phyloP scores from a whole-genome alignment of 2,329 filamentous ascomycete species.

The Xylaria sp. region DNA sequence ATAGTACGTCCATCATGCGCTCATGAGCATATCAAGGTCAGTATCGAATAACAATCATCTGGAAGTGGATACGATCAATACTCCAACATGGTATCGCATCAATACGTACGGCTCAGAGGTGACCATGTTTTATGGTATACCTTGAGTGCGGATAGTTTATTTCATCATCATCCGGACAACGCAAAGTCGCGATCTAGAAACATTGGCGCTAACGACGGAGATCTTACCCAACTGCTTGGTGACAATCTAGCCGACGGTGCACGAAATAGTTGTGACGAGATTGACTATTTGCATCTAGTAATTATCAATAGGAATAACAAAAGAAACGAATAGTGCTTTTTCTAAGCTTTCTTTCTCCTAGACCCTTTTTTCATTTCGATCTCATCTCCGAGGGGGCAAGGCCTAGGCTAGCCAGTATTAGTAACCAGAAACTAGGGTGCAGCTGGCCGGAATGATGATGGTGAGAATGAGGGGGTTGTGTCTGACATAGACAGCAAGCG shows the following conservation, averaged over 20 bases:
- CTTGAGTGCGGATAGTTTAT: neutral
- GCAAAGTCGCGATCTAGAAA: neutral
- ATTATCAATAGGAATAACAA: neutral
- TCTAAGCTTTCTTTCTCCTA: neutral
- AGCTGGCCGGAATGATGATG: conserved; percentile 13
- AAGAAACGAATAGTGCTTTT: neutral
- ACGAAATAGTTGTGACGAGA: neutral
- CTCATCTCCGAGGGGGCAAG: conserved; percentile 28
- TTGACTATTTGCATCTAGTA: neutral
- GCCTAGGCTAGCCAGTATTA: conserved; percentile 7
- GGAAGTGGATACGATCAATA: neutral
- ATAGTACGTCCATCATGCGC: neutral
- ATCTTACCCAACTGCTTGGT: neutral
- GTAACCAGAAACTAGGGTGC: neutral
- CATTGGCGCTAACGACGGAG: neutral
- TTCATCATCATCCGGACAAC: neutral
- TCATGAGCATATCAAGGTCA: neutral
- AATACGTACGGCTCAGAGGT: neutral
- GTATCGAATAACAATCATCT: neutral
- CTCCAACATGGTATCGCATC: neutral
- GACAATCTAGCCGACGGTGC: neutral
- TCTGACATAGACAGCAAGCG: neutral
- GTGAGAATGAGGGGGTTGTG: conserved; percentile 4
- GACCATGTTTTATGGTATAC: neutral
- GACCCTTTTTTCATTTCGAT: neutral